Base-by-base conservation (phyloP, 805 yeast species). In the Suhomyces kilbournensis region DNA sequence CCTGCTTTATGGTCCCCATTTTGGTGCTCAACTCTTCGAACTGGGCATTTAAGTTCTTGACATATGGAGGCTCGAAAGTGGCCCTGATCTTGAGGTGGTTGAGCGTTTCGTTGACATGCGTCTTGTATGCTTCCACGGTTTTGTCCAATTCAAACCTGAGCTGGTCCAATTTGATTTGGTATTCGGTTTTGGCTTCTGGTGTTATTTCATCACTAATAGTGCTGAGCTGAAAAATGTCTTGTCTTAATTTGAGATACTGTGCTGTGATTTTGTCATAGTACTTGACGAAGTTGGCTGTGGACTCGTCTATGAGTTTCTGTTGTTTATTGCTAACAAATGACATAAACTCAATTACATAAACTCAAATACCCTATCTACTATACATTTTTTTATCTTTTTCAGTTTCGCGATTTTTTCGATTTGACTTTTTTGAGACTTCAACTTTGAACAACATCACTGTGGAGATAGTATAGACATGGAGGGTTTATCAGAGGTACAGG, bases 211-310 rank as follows among this genome's bases (percentile, higher is more conserved):
- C 17, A 32, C 15, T 49, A n/a, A 49, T 59, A 7, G 54, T 44
- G 43, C 51, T 48, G 19, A 66, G 49, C 47, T 54, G 60, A 23
- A 63, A 57, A 2, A 70, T 64, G 14, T 70, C 71, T 51, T 67
- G 72, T 47, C 79, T 58, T 9, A 71, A 50, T 39, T 63, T 61
- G 38, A 72, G 60, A 49, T 75, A 75, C 51, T 65, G 71, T 7
- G 58, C 44, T 1, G 72, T 63, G 9, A 63, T 50, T 48, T 67
- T 69, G 50, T 75, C 78, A 53, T 69, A 64, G 46, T 63, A 66
- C 47, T 61, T 59, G 35, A 73, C 64, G 53, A 62, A 65, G 47
- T 63, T 66, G 7, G 59, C 22, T 8, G 71, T 63, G 2, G 72
- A 57, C 40, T 62, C 66, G 26, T 71, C 75, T 2, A 72, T 66